phyloP scores from a whole-genome alignment of 305 asterid genomes.

The Vinca major region DNA sequence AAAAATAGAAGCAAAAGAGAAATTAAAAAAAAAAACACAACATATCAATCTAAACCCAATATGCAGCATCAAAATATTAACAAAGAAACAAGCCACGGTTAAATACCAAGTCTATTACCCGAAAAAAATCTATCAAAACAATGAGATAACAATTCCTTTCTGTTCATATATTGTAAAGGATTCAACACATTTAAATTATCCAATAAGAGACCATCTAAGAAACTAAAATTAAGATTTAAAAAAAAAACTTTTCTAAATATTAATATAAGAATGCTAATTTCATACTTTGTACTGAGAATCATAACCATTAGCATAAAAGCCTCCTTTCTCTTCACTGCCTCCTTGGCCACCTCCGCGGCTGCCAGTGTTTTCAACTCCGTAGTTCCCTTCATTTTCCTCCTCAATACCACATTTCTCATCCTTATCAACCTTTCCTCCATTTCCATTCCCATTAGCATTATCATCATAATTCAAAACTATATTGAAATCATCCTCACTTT shows the following conservation, averaged over 20 bases:
- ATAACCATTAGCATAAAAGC: conserved; percentile 7
- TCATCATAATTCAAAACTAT: conserved; percentile 30
- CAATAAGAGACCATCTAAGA: background rate
- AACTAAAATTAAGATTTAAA: background rate
- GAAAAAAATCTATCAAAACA: background rate
- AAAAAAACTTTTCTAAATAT: too few species aligned
- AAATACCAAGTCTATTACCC: background rate
- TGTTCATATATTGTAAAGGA: background rate
- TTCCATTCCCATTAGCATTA: conserved; percentile 2
- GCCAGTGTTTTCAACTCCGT: conserved; percentile 16
- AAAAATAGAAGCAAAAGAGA: background rate
- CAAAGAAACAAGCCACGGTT: background rate
- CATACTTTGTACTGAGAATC: conserved; percentile 28
- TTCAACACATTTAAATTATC: background rate
- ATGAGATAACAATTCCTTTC: background rate
- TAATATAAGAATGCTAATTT: background rate
- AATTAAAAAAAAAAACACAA: background rate
- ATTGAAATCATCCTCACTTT: conserved; percentile 31
- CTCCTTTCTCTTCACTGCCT: conserved; percentile 5
- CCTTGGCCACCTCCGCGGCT: conserved; percentile 2
- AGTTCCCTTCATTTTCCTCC: conserved; percentile 14
- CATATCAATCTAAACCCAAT: background rate
- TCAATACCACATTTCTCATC: conserved; percentile 9
- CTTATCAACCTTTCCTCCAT: conserved; percentile 7
- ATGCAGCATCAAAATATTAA: background rate